Evolutionary conservation across 23 red algal species (phyloP).

Genomic region (Chondrus crispus): DNA sequence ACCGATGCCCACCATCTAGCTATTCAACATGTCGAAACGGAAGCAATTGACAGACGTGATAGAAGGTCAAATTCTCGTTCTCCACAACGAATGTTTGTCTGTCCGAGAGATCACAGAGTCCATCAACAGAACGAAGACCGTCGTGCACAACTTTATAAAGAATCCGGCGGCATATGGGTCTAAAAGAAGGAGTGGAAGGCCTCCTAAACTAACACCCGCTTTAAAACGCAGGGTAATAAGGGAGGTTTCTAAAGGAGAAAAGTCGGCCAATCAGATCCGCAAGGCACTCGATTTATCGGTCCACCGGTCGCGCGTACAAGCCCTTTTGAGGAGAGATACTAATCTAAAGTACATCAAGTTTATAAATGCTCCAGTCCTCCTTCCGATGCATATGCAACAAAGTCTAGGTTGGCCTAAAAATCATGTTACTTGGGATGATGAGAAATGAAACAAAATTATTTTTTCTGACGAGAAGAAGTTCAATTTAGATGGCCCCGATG

Average conservation of each 20-base stretch:
- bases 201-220: background rate
- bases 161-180: background rate
- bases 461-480: constrained; percentile 30
- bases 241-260: background rate
- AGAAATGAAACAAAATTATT: background rate
- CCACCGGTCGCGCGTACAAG: background rate
- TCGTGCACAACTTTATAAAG: background rate
- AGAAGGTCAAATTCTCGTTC: too few species aligned
- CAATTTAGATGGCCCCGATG: background rate
- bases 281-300: background rate
- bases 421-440: background rate
- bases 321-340: background rate
- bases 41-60: too few species aligned
- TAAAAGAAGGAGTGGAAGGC: background rate
- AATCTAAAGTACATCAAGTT: background rate
- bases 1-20: too few species aligned
- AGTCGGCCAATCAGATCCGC: background rate
- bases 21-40: too few species aligned
- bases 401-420: background rate
- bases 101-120: background rate
- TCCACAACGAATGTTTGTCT: too few species aligned
- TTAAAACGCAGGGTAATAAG: background rate
- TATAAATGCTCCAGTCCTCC: background rate
- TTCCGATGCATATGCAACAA: too few species aligned
- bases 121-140: background rate